A percentile compares a stretch with the other conserved stretches of the same genome.
phyloP scores from a whole-genome alignment of 768 basidiomycete genomes.

The Gautieria morchelliformis region DNA sequence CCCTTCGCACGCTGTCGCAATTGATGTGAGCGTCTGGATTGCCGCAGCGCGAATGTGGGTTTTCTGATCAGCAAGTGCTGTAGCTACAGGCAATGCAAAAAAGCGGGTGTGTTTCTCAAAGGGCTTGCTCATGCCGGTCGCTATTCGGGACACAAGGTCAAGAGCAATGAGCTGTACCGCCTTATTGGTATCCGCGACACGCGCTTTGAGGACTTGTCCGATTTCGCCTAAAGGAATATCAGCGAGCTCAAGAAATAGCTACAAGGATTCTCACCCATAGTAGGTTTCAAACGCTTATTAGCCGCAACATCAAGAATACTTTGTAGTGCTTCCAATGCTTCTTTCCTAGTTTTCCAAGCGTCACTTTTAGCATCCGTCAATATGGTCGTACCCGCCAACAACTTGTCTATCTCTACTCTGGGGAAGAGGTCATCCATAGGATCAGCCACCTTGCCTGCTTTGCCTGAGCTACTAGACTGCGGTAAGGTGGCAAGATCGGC shows the following conservation, averaged over 20 bases:
- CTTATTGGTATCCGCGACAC: constrained; percentile 89
- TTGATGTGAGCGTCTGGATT: constrained; percentile 67
- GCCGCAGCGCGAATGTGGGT: constrained; percentile 74
- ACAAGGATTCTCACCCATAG: constrained; percentile 54
- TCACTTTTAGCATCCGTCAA: constrained; percentile 82
- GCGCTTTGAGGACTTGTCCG: constrained; percentile 74
- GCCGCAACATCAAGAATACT: constrained; percentile 79
- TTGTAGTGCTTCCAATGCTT: constrained; percentile 79
- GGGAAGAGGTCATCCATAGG: constrained; percentile 93
- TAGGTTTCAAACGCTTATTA: constrained; percentile 87
- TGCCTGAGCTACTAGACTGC: constrained; percentile 32
- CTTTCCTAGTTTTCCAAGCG: constrained; percentile 95
- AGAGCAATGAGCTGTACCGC: constrained; percentile 85
- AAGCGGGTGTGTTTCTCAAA: constrained; percentile 86
- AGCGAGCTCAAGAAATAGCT: not conserved
- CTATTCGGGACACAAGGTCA: constrained; percentile 83
- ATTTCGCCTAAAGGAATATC: constrained; percentile 64
- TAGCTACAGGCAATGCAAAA: constrained; percentile 66
- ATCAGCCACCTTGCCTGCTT: constrained; percentile 39
- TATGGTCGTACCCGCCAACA: constrained; percentile 77
- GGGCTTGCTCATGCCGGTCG: constrained; percentile 88
- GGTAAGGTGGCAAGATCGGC: constrained; percentile 57
- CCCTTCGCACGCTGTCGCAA: constrained; percentile 76
- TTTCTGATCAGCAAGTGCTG: constrained; percentile 90
- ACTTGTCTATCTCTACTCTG: constrained; percentile 81